Percentiles rank a stretch among this genome's conserved stretches.
phyloP scores from a whole-genome alignment of 2,329 filamentous ascomycete genomes.

The Seiridium unicorne region DNA sequence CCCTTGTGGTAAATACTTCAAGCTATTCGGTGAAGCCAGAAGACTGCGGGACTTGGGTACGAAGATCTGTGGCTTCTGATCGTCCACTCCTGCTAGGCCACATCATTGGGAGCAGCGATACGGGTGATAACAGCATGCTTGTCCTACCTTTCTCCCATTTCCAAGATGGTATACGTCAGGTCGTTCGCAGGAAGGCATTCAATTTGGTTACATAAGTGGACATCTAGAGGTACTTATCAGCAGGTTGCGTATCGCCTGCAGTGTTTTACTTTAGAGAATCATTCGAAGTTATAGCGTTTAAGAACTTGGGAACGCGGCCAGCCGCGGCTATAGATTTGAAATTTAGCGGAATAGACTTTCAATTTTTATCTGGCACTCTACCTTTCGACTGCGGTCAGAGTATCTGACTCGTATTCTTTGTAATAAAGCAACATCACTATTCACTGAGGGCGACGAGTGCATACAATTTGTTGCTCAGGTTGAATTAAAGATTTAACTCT shows the following conservation, averaged over 20 bases:
- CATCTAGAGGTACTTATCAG: not conserved
- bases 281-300: too few relatives aligned
- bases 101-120: constrained; percentile 9
- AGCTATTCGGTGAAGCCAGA: constrained; percentile 10
- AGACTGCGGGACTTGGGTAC: constrained; percentile 13
- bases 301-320: too few relatives aligned
- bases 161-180: constrained; percentile 8
- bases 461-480: too few relatives aligned
- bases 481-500: too few relatives aligned
- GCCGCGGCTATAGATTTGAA: too few relatives aligned
- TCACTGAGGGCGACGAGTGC: too few relatives aligned
- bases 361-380: too few relatives aligned
- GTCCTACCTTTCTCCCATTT: constrained; percentile 9
- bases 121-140: constrained; percentile 7
- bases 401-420: too few relatives aligned
- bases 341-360: too few relatives aligned
- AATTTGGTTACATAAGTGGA: not conserved
- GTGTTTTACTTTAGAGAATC: too few relatives aligned
- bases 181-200: constrained; percentile 7
- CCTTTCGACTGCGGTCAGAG: too few relatives aligned
- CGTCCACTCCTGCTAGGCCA: constrained; percentile 11
- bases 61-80: constrained; percentile 11
- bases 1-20: constrained; percentile 11
- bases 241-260: not conserved
- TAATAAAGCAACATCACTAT: too few relatives aligned